These are phyloP conservation scores for Trypanosoma brucei DNA, from an alignment of 208 protist species.

Conservation along the genomic window DNA sequence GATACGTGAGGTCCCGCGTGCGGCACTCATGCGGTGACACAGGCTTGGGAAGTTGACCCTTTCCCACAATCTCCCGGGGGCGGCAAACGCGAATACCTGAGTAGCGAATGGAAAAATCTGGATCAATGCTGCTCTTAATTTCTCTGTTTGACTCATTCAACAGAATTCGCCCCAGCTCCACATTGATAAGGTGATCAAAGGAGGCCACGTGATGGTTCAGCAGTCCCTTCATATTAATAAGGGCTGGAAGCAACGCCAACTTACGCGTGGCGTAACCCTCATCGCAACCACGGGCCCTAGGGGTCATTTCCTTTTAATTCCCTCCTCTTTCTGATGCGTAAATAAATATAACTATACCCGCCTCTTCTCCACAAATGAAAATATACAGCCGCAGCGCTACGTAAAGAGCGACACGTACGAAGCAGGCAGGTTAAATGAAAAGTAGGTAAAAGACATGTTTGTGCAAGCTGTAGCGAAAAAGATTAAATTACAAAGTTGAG, in stretches of 20 bases:
- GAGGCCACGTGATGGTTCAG: conserved; percentile 88
- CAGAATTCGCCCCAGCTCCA: conserved; percentile 82
- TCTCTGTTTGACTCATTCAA: conserved; percentile 87
- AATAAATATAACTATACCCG: neutral
- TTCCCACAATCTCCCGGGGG: conserved; percentile 77
- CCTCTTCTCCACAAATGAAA: neutral
- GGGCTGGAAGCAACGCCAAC: conserved; percentile 68
- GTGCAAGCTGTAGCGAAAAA: too few species aligned
- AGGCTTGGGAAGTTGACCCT: conserved; percentile 66
- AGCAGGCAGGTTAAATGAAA: too few species aligned
- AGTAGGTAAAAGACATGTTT: too few species aligned
- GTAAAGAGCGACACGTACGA: too few species aligned
- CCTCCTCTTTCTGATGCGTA: neutral
- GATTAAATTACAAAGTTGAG: too few species aligned
- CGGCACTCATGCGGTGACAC: conserved; percentile 95
- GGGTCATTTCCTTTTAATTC: neutral
- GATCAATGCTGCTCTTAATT: conserved; percentile 83
- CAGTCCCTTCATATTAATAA: conserved; percentile 85
- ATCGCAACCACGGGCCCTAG: conserved; percentile 12
- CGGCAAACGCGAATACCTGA: conserved; percentile 78
- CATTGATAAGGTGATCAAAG: conserved; percentile 82
- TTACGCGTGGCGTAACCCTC: conserved; percentile 69
- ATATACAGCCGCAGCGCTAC: neutral
- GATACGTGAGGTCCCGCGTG: conserved; percentile 94
- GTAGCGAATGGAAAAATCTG: conserved; percentile 85